Evolutionary conservation across 768 basidiomycete genomes (phyloP).

Genomic region (Asterophora lycoperdoides): DNA sequence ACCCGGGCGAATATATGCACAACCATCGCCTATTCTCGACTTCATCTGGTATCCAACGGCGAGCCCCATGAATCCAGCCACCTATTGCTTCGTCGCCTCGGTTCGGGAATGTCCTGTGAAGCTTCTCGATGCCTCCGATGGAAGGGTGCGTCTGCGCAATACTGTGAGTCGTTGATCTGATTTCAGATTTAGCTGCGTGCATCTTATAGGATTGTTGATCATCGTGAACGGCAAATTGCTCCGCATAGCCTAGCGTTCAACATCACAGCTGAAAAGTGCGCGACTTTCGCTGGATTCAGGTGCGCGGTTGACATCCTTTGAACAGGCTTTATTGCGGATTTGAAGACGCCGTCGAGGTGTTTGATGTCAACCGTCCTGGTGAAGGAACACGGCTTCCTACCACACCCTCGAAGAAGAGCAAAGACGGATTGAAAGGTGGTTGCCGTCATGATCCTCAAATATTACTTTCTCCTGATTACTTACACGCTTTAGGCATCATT

Average conservation of each 20-base stretch:
- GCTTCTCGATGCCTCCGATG: slow-evolving; percentile 74
- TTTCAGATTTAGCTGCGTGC: slow-evolving; percentile 64
- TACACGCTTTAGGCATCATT: slow-evolving; percentile 61
- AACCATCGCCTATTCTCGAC: slow-evolving; percentile 73
- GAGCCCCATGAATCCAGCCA: slow-evolving; percentile 46
- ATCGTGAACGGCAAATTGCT: slow-evolving; percentile 86
- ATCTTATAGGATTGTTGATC: slow-evolving; percentile 89
- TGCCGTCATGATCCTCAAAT: not conserved
- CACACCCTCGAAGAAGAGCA: slow-evolving; percentile 29
- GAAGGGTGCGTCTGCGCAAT: slow-evolving; percentile 47
- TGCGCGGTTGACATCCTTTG: not conserved
- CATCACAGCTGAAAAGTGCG: slow-evolving; percentile 56
- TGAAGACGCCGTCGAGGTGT: slow-evolving; percentile 28
- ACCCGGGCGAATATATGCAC: slow-evolving; percentile 33
- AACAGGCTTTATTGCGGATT: slow-evolving; percentile 24
- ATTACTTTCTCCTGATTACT: not conserved
- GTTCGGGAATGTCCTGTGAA: slow-evolving; percentile 84
- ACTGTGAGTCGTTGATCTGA: not conserved
- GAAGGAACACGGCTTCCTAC: slow-evolving; percentile 21
- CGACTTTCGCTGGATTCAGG: not conserved
- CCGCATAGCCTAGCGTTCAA: slow-evolving; percentile 85
- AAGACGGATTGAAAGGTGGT: slow-evolving; percentile 83
- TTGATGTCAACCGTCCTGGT: slow-evolving; percentile 19
- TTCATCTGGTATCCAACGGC: slow-evolving; percentile 86
- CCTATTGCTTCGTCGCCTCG: slow-evolving; percentile 81